A percentile compares a stretch with the other conserved stretches of the same genome.
Conservation (phyloP, 2,329 filamentous ascomycete species). For the Gremmenia infestans region DNA sequence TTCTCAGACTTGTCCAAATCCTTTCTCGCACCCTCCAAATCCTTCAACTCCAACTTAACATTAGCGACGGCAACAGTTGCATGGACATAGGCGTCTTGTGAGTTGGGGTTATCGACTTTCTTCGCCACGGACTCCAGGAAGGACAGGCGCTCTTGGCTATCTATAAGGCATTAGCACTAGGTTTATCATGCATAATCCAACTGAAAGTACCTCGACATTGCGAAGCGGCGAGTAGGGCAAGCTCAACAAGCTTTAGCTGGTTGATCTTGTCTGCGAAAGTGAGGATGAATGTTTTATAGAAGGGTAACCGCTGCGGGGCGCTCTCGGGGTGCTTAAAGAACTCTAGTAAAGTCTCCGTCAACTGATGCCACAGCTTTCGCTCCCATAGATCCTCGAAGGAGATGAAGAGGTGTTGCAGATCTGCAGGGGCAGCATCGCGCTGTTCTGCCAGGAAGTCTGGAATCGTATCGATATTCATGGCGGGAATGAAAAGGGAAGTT, state of each 20-base stretch:
- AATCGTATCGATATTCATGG: slow-evolving; percentile 83
- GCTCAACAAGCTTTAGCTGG: slow-evolving; percentile 90
- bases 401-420: slow-evolving; percentile 82
- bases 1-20: slow-evolving; percentile 83
- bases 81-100: slow-evolving; percentile 94
- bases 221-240: slow-evolving; percentile 81
- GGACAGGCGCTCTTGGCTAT: slow-evolving; percentile 76
- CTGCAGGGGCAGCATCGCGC: slow-evolving; percentile 80
- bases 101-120: slow-evolving; percentile 86
- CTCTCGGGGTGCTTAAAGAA: slow-evolving; percentile 85
- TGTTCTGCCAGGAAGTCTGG: slow-evolving; percentile 88
- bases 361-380: slow-evolving; percentile 97
- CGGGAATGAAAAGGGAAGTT: slow-evolving; percentile 11
- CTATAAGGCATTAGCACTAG: slow-evolving; percentile 41
- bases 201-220: slow-evolving; percentile 65
- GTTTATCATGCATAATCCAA: neutral
- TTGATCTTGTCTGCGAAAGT: slow-evolving; percentile 99
- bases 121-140: slow-evolving; percentile 81
- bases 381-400: slow-evolving; percentile 97
- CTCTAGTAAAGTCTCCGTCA: slow-evolving; percentile 80
- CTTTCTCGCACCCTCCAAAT: slow-evolving; percentile 77
- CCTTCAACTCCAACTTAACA: slow-evolving; percentile 74
- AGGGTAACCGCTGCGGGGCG: slow-evolving; percentile 74
- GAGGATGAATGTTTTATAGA: slow-evolving; percentile 93
- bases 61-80: slow-evolving; percentile 85